These are phyloP conservation scores for Sarcodon aspratus DNA, from an alignment of 768 basidiomycete species.

Conservation along the genomic window DNA sequence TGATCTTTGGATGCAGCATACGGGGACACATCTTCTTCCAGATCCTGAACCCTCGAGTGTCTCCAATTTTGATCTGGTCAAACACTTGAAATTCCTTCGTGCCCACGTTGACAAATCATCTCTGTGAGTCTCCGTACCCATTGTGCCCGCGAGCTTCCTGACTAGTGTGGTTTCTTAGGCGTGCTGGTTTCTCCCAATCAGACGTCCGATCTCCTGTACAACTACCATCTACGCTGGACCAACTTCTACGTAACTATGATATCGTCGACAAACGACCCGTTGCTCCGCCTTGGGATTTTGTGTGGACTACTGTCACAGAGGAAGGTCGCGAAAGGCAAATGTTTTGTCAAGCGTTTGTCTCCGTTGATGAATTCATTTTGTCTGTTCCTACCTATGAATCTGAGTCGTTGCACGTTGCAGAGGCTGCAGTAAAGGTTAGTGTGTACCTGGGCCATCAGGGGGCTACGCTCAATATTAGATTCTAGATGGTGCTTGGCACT, in stretches of 20 bases:
- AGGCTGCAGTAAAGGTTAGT: conserved; percentile 60
- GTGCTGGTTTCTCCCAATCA: conserved; percentile 49
- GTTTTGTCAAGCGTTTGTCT: conserved; percentile 42
- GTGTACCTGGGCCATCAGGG: neutral
- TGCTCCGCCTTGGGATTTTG: conserved; percentile 54
- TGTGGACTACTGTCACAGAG: conserved; percentile 63
- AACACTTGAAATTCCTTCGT: conserved; percentile 76
- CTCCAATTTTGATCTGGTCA: conserved; percentile 67
- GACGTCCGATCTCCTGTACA: conserved; percentile 19
- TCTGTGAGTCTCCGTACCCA: conserved; percentile 43
- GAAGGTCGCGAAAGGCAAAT: conserved; percentile 67
- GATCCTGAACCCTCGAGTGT: conserved; percentile 61
- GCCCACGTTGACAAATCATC: conserved; percentile 77
- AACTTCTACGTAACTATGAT: conserved; percentile 35
- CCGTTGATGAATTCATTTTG: conserved; percentile 26
- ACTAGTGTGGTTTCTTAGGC: conserved; percentile 26
- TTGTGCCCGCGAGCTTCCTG: neutral
- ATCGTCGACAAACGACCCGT: conserved; percentile 31
- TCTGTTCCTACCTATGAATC: conserved; percentile 15
- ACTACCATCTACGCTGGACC: conserved; percentile 33
- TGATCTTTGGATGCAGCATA: conserved; percentile 61
- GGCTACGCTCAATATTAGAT: neutral
- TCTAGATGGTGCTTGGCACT: conserved; percentile 68
- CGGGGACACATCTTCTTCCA: conserved; percentile 53
- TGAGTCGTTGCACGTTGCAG: conserved; percentile 43